phyloP scores from a whole-genome alignment of 1,139 yeast species.

The Scheffersomyces quercinus region DNA sequence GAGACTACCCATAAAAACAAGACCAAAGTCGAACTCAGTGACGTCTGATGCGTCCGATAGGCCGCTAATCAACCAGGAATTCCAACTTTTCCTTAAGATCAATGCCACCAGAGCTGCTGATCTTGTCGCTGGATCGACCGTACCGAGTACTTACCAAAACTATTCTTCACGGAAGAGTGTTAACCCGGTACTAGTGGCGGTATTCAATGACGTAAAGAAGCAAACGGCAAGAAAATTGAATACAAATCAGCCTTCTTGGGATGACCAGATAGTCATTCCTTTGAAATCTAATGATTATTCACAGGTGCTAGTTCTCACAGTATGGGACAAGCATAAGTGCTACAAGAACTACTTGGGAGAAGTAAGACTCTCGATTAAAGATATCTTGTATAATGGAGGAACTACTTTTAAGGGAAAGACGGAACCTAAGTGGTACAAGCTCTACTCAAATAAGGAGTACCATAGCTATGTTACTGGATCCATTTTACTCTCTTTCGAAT shows the following conservation, averaged over 20 bases:
- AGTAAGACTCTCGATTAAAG: conserved; percentile 44
- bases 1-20: background rate
- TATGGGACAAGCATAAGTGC: conserved; percentile 51
- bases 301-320: conserved; percentile 34
- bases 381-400: conserved; percentile 31
- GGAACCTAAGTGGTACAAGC: conserved; percentile 50
- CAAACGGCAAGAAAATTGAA: conserved; percentile 36
- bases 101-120: conserved; percentile 45
- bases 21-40: background rate
- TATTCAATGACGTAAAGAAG: conserved; percentile 30
- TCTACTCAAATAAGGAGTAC: conserved; percentile 47
- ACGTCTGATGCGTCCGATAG: background rate
- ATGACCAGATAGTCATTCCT: conserved; percentile 35
- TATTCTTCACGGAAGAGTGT: conserved; percentile 18
- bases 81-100: conserved; percentile 28
- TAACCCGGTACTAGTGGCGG: conserved; percentile 40
- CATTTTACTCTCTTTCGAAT: conserved; percentile 50
- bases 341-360: conserved; percentile 59
- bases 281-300: conserved; percentile 29
- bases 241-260: conserved; percentile 50
- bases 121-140: conserved; percentile 20
- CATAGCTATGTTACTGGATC: conserved; percentile 61
- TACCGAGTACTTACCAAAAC: background rate
- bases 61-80: conserved; percentile 1
- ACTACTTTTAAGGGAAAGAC: conserved; percentile 21